A percentile compares a stretch with the other conserved stretches of the same genome.
Conservation (phyloP, 2,329 filamentous ascomycete species). For the Ophiostoma perfectum region DNA sequence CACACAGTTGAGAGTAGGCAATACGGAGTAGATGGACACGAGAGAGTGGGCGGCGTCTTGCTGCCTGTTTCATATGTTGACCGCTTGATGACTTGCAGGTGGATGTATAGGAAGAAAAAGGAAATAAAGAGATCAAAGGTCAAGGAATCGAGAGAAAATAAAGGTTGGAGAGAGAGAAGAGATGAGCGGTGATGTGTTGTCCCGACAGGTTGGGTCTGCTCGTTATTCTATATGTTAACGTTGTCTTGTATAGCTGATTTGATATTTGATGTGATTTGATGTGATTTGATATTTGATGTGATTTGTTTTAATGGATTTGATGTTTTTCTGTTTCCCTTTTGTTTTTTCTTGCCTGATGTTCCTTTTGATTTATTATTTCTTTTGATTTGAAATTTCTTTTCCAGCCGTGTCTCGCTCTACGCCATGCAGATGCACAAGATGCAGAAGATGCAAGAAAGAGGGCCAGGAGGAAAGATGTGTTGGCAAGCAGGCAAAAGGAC, state of each 20-base stretch:
- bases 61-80: slow-evolving; percentile 1
- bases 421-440: slow-evolving; percentile 5
- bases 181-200: slow-evolving; percentile 18
- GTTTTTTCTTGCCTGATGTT: neutral
- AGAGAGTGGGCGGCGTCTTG: neutral
- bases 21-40: neutral
- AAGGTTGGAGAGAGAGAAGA: neutral
- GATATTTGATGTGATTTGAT: too few species aligned
- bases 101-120: slow-evolving; percentile 2
- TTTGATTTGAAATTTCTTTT: neutral
- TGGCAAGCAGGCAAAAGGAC: slow-evolving; percentile 1
- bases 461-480: too few species aligned
- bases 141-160: neutral
- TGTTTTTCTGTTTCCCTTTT: neutral
- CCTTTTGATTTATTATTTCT: neutral
- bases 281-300: too few species aligned
- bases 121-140: neutral
- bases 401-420: neutral
- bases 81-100: slow-evolving; percentile 7
- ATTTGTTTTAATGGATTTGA: neutral
- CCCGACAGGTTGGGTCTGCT: slow-evolving; percentile 19
- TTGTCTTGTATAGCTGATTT: too few species aligned
- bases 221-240: neutral
- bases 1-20: neutral
- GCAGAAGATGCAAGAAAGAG: neutral